Percentiles rank a stretch among this genome's conserved stretches.
phyloP scores from a whole-genome alignment of 768 basidiomycete genomes.

The Leccinum uliginosum region DNA sequence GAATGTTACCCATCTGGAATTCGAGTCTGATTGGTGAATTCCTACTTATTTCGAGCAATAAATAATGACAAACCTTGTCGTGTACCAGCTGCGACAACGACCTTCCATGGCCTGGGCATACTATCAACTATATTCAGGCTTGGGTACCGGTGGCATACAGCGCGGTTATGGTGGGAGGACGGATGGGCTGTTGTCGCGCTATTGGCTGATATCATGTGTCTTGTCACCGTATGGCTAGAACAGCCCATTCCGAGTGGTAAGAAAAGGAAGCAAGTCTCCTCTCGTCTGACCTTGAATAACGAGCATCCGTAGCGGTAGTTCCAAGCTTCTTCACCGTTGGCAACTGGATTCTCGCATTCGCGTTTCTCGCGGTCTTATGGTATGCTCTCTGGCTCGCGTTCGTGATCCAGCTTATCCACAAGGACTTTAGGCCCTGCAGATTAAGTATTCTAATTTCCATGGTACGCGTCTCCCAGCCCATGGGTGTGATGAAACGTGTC shows the following conservation, averaged over 20 bases:
- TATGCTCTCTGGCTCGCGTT: background rate
- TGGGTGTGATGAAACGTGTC: background rate
- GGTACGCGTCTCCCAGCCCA: background rate
- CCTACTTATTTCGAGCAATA: background rate
- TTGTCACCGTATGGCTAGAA: background rate
- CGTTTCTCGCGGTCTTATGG: slow-evolving; percentile 4
- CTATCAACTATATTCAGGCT: slow-evolving; percentile 1
- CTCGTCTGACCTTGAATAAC: background rate
- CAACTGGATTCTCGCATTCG: background rate
- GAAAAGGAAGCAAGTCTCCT: background rate
- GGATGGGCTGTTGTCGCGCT: background rate
- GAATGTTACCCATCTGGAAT: background rate
- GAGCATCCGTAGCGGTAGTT: background rate
- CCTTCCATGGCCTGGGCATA: slow-evolving; percentile 1
- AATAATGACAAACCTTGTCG: background rate
- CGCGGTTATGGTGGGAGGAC: background rate
- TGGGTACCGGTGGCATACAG: background rate
- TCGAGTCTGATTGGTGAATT: background rate
- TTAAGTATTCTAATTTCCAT: background rate
- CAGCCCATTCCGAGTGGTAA: background rate
- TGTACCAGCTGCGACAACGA: background rate
- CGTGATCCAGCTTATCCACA: background rate
- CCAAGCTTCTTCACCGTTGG: background rate
- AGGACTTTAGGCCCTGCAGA: background rate
- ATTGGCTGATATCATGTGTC: background rate